A percentile compares a stretch with the other conserved stretches of the same genome.
phyloP scores from a whole-genome alignment of 2,329 filamentous ascomycete species.

The Neophaeococcomyces mojaviensis region DNA sequence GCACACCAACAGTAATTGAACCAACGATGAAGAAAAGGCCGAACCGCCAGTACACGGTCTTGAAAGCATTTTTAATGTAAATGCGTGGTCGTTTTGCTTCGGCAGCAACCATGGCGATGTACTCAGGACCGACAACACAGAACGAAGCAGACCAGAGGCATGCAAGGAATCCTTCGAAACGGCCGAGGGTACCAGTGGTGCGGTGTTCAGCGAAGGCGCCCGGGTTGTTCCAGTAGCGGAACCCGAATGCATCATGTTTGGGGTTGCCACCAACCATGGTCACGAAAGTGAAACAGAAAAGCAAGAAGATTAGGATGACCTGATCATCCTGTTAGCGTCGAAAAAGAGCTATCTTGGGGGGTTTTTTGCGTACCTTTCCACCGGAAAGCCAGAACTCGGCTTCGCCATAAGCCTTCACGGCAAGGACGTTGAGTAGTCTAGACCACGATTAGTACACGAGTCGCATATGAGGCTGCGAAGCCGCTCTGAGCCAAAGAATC shows the following conservation, averaged over 20 bases:
- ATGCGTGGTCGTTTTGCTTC: constrained; percentile 61
- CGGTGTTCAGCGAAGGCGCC: constrained; percentile 59
- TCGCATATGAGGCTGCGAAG: background rate
- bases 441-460: constrained; percentile 1
- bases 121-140: constrained; percentile 58
- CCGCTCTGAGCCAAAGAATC: background rate
- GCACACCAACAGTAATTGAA: constrained; percentile 59
- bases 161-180: constrained; percentile 47
- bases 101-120: constrained; percentile 53
- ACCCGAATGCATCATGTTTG: constrained; percentile 59
- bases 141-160: constrained; percentile 65
- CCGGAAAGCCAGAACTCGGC: constrained; percentile 62
- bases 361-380: constrained; percentile 50
- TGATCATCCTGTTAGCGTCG: constrained; percentile 4
- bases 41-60: constrained; percentile 68
- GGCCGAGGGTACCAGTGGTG: constrained; percentile 53
- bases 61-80: constrained; percentile 64
- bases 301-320: constrained; percentile 26
- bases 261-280: constrained; percentile 76
- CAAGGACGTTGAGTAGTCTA: constrained; percentile 55
- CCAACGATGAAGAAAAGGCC: constrained; percentile 66
- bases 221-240: constrained; percentile 55
- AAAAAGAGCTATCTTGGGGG: constrained; percentile 50
- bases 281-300: constrained; percentile 59
- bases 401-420: constrained; percentile 63